Base-by-base conservation (phyloP, 768 basidiomycete genomes). In the Boletus sp. region DNA sequence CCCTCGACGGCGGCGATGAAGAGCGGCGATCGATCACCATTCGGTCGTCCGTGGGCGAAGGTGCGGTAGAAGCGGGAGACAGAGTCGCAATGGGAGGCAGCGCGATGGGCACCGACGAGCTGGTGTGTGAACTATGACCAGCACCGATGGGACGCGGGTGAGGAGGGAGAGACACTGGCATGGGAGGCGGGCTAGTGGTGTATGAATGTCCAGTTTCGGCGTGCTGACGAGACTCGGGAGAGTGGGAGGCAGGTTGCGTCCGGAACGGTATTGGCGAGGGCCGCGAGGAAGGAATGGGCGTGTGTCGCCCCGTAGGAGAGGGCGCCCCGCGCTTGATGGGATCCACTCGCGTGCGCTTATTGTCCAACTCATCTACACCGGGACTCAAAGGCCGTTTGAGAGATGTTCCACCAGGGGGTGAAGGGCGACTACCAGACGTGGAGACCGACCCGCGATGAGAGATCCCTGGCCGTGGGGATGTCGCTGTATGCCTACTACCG, bases 211-310 rank as follows among this genome's bases (percentile, higher is more conserved):
- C 61, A 29, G 35, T 51, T n/a, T 73, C 72, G 5, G 29, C 54
- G 3, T 68, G 70, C 51, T 81, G 83, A 32, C 86, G 83, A 12
- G 79, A 76, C 67, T 90, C 88, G 18, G 86, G 87, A 20, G 89
- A 89, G 65, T 80, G 86, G 12, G 86, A 82, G 6, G 82, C 73
- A 9, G 85, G 83, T 65, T 89, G 89, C 4, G 82, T 84, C 62
- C 84, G 82, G 80, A 90, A 87, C 15, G 89, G 88, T 46, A 82
- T 83, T 2, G 89, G 88, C 18, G 87, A 89, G 0, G 83, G 85
- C 4, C 87, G 77, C 45, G 84, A 82, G 24, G 85, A 83, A 40
- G 82, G 80, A 30, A 80, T 66, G 11, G 86, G 86, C 0, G 85
- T 82, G 42, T 75, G 75, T 57, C 82, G 74, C 24, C 81, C 80